Percentiles rank a stretch among this genome's conserved stretches.
phyloP scores from a whole-genome alignment of 2,329 filamentous ascomycete genomes.

The Scedosporium boydii region DNA sequence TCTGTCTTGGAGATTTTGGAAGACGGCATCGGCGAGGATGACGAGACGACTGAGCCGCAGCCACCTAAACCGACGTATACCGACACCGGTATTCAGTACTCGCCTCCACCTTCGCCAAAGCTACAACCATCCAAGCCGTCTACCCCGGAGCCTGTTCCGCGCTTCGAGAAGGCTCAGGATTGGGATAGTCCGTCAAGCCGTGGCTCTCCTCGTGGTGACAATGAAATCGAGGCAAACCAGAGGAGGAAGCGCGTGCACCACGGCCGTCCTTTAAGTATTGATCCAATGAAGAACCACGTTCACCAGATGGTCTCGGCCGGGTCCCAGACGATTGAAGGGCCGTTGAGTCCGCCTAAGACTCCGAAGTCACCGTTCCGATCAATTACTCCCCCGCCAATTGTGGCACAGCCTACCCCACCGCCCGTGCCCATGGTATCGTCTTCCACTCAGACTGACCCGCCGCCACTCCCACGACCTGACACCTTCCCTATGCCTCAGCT shows the following conservation, averaged over 20 bases:
- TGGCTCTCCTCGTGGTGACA: conserved; percentile 31
- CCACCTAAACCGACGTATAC: conserved; percentile 46
- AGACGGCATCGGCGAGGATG: conserved; percentile 39
- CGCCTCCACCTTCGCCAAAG: conserved; percentile 68
- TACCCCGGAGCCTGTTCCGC: conserved; percentile 29
- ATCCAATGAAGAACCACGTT: conserved; percentile 24
- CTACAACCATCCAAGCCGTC: conserved; percentile 28
- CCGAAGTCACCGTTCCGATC: conserved; percentile 42
- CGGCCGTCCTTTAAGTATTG: conserved; percentile 39
- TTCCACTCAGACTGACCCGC: conserved; percentile 54
- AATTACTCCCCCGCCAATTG: conserved; percentile 25
- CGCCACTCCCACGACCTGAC: conserved; percentile 14
- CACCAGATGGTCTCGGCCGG: conserved; percentile 54
- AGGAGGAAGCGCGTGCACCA: conserved; percentile 58
- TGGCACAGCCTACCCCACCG: conserved; percentile 16
- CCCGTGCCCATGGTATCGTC: conserved; percentile 36
- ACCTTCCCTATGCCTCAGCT: conserved; percentile 29
- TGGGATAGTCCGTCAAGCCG: conserved; percentile 24
- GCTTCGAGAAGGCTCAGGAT: conserved; percentile 29
- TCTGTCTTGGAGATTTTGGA: conserved; percentile 47
- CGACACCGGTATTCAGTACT: conserved; percentile 73
- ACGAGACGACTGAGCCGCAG: conserved; percentile 24
- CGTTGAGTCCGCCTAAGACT: conserved; percentile 55
- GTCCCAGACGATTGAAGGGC: conserved; percentile 53
- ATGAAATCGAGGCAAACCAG: conserved; percentile 64